A percentile compares a stretch with the other conserved stretches of the same genome.
Conservation (phyloP, 257 asterid species). For the Schizonepeta tenuifolia region DNA sequence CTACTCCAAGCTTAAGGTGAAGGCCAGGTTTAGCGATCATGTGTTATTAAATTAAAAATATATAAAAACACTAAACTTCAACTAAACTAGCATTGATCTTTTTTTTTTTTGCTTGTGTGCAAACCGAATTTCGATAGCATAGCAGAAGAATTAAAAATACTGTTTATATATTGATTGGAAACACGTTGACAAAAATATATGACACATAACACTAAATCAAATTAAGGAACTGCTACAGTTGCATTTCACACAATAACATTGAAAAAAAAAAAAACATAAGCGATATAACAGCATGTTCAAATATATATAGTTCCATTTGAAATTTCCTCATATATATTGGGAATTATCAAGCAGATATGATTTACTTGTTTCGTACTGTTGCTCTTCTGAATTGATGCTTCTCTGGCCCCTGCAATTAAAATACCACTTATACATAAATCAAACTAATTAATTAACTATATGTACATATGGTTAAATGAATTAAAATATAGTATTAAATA, state of each 20-base stretch:
- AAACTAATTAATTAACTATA: neutral
- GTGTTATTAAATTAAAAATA: too few relatives aligned
- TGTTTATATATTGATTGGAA: neutral
- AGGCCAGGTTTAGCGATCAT: too few relatives aligned
- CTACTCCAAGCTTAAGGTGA: too few relatives aligned
- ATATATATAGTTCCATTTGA: conserved; percentile 1
- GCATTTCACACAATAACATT: neutral
- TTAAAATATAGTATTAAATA: neutral
- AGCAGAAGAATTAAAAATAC: neutral
- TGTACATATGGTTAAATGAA: neutral
- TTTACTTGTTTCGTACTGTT: conserved; percentile 13
- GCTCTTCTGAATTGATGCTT: conserved; percentile 23
- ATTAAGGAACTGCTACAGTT: neutral
- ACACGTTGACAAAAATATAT: neutral
- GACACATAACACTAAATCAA: neutral
- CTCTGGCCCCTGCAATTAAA: conserved; percentile 1
- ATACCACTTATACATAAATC: neutral
- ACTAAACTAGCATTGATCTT: too few relatives aligned
- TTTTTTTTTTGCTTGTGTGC: too few relatives aligned
- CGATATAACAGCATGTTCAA: neutral
- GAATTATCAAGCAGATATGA: neutral
- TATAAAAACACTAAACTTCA: too few relatives aligned
- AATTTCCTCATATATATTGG: neutral
- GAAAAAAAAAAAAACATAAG: neutral
- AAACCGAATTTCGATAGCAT: neutral